A percentile compares a stretch with the other conserved stretches of the same genome.
Conservation (phyloP, 164 flowering plant genomes). For the grape (Vitis vinifera) region DNA sequence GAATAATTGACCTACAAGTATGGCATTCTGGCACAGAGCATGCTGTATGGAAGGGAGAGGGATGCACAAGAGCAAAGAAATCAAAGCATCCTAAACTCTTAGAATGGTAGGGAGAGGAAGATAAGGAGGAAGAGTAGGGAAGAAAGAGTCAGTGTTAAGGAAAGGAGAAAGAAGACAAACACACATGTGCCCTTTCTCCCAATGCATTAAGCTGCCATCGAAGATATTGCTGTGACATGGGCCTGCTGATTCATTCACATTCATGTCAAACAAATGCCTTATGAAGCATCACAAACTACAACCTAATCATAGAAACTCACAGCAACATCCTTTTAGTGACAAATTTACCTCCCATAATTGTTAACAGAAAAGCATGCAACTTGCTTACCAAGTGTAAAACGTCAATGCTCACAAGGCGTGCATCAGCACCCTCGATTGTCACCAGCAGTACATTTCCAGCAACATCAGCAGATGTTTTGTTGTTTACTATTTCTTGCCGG, state of each 20-base stretch:
- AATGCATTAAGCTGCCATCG: constrained; percentile 92
- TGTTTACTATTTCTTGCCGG: constrained; percentile 94
- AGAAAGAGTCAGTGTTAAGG: constrained; percentile 76
- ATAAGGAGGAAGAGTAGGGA: constrained; percentile 50
- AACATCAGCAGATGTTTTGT: constrained; percentile 87
- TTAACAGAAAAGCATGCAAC: constrained; percentile 10
- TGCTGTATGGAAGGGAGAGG: constrained; percentile 20
- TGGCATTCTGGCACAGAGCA: constrained; percentile 15
- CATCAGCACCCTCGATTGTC: constrained; percentile 86
- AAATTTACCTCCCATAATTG: constrained; percentile 20
- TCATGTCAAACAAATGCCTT: constrained; percentile 66
- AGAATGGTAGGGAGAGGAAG: constrained; percentile 41
- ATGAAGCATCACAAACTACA: constrained; percentile 44
- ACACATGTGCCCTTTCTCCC: constrained; percentile 91
- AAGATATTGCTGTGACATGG: constrained; percentile 85
- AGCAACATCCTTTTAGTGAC: constrained; percentile 10
- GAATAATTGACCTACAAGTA: not conserved
- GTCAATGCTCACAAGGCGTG: constrained; percentile 94
- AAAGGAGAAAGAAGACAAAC: constrained; percentile 96
- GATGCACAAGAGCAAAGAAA: constrained; percentile 27
- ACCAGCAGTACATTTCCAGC: constrained; percentile 95
- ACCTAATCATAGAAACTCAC: constrained; percentile 33
- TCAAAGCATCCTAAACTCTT: constrained; percentile 29
- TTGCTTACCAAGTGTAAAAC: constrained; percentile 90
- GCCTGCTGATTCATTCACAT: constrained; percentile 97